Evolutionary conservation across 116 monocot genomes (phyloP).

Genomic region (Thalassia testudinum): DNA sequence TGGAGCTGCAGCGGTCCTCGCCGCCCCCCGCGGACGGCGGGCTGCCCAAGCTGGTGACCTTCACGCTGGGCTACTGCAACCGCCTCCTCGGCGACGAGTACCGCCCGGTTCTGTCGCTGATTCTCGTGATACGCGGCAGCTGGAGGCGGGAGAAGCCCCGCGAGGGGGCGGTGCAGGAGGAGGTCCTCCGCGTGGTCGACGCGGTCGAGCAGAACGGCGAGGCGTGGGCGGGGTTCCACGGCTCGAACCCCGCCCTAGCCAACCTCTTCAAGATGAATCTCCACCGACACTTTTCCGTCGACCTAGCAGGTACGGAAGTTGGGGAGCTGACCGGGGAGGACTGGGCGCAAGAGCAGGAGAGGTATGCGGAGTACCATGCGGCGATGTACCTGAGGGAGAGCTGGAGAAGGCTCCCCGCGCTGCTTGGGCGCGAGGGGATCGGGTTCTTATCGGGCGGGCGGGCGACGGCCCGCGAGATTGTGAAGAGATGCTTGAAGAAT

Average conservation of each 20-base stretch:
- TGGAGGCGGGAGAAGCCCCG: constrained; percentile 56
- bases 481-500: constrained; percentile 63
- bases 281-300: constrained; percentile 71
- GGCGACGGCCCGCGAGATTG: constrained; percentile 75
- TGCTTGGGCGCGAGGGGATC: constrained; percentile 70
- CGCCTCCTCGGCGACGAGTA: constrained; percentile 50
- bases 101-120: constrained; percentile 37
- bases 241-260: constrained; percentile 27
- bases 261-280: constrained; percentile 71
- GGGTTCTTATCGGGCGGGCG: constrained; percentile 78
- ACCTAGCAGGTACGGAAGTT: constrained; percentile 60
- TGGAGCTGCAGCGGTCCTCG: constrained; percentile 50
- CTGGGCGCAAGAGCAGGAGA: constrained; percentile 69
- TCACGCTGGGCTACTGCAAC: constrained; percentile 61
- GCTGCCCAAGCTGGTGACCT: constrained; percentile 52
- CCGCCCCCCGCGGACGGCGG: constrained; percentile 41
- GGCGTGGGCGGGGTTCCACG: constrained; percentile 47
- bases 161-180: constrained; percentile 34
- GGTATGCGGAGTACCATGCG: constrained; percentile 60
- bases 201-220: constrained; percentile 58
- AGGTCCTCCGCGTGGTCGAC: constrained; percentile 39
- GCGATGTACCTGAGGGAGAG: constrained; percentile 42
- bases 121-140: constrained; percentile 54
- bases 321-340: constrained; percentile 61
- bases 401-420: constrained; percentile 60